A percentile compares a stretch with the other conserved stretches of the same genome.
Conservation (phyloP, 2,329 filamentous ascomycete species). For the Coniochaeta ligniaria region DNA sequence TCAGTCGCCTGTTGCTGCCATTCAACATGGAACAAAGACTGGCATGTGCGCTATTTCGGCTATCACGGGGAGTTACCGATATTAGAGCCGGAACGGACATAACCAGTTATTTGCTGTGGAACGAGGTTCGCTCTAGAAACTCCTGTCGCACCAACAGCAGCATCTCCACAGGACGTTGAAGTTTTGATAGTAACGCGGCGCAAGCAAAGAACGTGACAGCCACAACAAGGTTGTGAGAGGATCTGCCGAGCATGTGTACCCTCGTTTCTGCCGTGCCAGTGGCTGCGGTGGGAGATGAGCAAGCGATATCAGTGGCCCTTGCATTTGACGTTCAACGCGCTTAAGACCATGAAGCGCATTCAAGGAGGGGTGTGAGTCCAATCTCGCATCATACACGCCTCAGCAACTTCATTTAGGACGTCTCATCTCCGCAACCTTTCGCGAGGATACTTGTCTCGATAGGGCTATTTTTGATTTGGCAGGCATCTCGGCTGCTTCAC, state of each 20-base stretch:
- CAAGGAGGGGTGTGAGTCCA: neutral
- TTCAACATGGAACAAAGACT: neutral
- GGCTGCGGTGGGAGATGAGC: neutral
- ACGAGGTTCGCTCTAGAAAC: neutral
- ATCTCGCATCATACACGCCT: neutral
- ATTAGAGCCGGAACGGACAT: neutral
- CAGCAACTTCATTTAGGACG: neutral
- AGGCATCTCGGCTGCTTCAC: neutral
- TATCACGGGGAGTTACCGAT: neutral
- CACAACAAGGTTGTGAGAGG: neutral
- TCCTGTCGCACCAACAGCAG: neutral
- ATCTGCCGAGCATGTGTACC: neutral
- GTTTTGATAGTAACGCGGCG: neutral
- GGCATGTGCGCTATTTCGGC: neutral
- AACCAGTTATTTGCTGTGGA: neutral
- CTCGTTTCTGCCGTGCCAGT: neutral
- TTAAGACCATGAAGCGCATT: neutral
- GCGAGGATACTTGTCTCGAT: neutral
- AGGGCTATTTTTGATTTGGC: too few relatives aligned
- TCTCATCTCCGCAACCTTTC: neutral
- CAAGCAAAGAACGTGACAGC: neutral
- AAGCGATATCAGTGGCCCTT: neutral
- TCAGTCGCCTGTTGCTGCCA: neutral
- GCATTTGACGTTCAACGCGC: neutral
- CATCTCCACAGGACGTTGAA: neutral